Evolutionary conservation across 208 protist genomes (phyloP).

Genomic region (Crithidia fasciculata): DNA sequence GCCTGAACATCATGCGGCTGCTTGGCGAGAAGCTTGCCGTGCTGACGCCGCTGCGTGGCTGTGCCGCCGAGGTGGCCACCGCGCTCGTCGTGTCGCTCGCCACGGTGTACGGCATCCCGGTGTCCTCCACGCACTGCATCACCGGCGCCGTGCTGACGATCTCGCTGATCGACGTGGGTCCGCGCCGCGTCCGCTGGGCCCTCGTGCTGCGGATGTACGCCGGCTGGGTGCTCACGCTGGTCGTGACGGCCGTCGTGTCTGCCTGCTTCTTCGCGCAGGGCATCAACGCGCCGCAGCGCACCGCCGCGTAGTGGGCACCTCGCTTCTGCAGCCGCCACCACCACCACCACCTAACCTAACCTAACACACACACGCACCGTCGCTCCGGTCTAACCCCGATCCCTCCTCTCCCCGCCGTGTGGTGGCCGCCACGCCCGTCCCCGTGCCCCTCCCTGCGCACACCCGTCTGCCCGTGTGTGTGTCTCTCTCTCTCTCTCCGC

Average conservation of each 20-base stretch:
- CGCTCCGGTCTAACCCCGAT: too few relatives aligned
- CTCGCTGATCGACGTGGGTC: conserved; percentile 56
- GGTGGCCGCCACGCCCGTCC: too few relatives aligned
- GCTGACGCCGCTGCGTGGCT: conserved; percentile 63
- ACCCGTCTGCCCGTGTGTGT: too few relatives aligned
- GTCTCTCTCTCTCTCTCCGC: neutral
- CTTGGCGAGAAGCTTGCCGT: conserved; percentile 49
- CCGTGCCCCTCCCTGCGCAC: too few relatives aligned
- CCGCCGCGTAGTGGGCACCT: too few relatives aligned
- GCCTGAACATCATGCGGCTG: conserved; percentile 58
- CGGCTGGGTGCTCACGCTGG: conserved; percentile 58
- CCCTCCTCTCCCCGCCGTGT: too few relatives aligned
- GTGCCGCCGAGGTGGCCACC: conserved; percentile 63
- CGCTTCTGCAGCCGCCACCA: too few relatives aligned
- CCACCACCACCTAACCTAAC: too few relatives aligned
- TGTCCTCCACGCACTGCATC: conserved; percentile 90
- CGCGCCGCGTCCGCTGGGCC: conserved; percentile 45
- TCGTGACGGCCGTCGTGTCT: conserved; percentile 50
- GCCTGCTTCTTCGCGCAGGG: conserved; percentile 67
- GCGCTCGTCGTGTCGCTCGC: conserved; percentile 74
- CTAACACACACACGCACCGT: too few relatives aligned
- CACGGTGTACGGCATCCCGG: conserved; percentile 65
- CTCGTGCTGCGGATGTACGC: conserved; percentile 59
- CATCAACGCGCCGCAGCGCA: conserved; percentile 39
- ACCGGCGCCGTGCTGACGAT: conserved; percentile 76